These are phyloP conservation scores for Melanopsichium pennsylvanicum DNA, from an alignment of 1,284 basidiomycete genomes.

Conservation along the genomic window DNA sequence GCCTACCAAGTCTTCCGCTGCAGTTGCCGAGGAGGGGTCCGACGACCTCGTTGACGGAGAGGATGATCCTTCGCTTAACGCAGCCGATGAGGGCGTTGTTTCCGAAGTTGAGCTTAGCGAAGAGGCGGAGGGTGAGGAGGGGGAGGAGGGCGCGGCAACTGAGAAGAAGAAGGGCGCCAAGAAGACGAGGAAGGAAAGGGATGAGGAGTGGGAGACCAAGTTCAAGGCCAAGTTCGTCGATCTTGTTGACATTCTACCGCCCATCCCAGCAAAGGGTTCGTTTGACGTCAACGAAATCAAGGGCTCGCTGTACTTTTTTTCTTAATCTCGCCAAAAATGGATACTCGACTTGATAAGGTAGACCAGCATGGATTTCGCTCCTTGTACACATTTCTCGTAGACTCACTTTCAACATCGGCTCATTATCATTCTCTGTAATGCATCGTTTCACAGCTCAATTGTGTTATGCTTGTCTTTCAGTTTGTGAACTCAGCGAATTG, in stretches of 20 bases:
- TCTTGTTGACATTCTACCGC: constrained; percentile 80
- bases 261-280: constrained; percentile 82
- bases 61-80: not conserved
- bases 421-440: constrained; percentile 2
- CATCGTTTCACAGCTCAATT: not conserved
- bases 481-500: not conserved
- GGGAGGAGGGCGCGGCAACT: not conserved
- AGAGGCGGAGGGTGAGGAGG: constrained; percentile 13
- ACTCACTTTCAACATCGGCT: constrained; percentile 5
- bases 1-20: constrained; percentile 6
- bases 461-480: not conserved
- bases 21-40: constrained; percentile 12
- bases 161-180: constrained; percentile 12
- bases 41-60: constrained; percentile 19
- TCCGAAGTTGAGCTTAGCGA: constrained; percentile 12
- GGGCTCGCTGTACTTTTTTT: constrained; percentile 63
- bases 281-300: constrained; percentile 85
- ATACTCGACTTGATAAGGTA: no score
- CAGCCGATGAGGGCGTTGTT: constrained; percentile 4
- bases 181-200: constrained; percentile 23
- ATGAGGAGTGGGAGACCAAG: constrained; percentile 29
- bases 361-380: no score
- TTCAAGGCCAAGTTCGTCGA: constrained; percentile 72
- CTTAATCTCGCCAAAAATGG: no score
- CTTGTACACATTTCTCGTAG: no score